phyloP scores from a whole-genome alignment of 768 basidiomycete genomes.

The Cystoderma amianthinum region DNA sequence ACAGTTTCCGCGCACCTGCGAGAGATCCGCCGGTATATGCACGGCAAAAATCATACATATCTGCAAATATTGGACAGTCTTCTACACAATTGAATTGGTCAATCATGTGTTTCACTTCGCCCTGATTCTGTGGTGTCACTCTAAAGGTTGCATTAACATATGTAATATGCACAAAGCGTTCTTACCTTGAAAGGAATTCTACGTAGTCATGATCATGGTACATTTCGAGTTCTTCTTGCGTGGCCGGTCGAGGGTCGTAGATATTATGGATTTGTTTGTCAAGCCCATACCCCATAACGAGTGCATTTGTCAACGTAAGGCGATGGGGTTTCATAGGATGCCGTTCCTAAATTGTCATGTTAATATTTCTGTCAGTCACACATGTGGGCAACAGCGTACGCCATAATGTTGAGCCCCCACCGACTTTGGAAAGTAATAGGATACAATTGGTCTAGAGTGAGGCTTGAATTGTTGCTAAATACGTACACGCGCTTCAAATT shows the following conservation, averaged over 20 bases:
- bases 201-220: constrained; percentile 97
- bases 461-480: constrained; percentile 20
- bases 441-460: constrained; percentile 86
- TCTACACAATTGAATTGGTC: constrained; percentile 92
- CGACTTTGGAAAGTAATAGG: constrained; percentile 93
- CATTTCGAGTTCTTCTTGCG: constrained; percentile 78
- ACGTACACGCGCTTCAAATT: constrained; percentile 19
- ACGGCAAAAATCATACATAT: constrained; percentile 90
- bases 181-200: constrained; percentile 88
- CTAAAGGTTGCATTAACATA: constrained; percentile 26
- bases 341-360: constrained; percentile 56
- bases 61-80: constrained; percentile 94
- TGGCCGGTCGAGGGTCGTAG: constrained; percentile 84
- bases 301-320: constrained; percentile 90
- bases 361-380: background rate
- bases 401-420: constrained; percentile 97
- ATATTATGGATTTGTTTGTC: constrained; percentile 94
- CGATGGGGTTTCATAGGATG: constrained; percentile 99
- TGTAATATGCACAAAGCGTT: background rate
- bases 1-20: constrained; percentile 85
- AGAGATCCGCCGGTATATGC: constrained; percentile 93
- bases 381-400: constrained; percentile 35
- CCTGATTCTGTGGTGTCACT: constrained; percentile 72
- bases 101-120: constrained; percentile 68
- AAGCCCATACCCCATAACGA: constrained; percentile 93